Evolutionary conservation across 495 filamentous ascomycete species (phyloP), one percentile per base, ranked within the genome.

Genomic region (Penicillium angulare): DNA sequence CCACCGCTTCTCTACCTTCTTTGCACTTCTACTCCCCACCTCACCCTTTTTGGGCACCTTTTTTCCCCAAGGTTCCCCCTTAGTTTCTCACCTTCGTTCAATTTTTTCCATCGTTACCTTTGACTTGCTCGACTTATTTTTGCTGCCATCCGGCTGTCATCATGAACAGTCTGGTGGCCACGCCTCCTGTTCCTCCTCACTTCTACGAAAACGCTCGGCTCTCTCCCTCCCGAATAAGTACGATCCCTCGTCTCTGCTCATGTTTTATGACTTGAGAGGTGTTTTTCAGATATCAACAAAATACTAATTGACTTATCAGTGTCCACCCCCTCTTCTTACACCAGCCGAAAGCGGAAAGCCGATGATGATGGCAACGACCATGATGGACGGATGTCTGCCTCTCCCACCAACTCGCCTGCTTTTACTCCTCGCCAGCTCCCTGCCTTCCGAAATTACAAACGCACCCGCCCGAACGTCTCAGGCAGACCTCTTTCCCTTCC

Each of bases 331-430:
- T 61, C 69, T 53, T 69, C 79, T 61, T 69, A 69, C 63, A 74
- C 53, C 63, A 80, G 58, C 64, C 82, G 88, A 59, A 97, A 96
- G 78, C 86, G 91, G 72, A 95, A 95, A 75, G 89, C 87, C 51
- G 88, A 89, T 53, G 91, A 95, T 50, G 88, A 93, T 57, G 68
- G 71, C 59, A 72, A 72, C 55, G 81, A 82, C 59, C 63, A 77
- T 38, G 84, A 86, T 63, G 86, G 90, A 62, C 86, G 88, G 56
- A 95, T 95, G 90, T 92, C 87, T 27, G 82, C 88, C 34, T 95
- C 90, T 34, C 90, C 90, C 0, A 80, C 81, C 20, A 84, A 76
- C 68, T 95, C 89, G 23, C 90, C 91, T n/a, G 82, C 85, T 26
- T 76, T 85, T 40, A 71, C 81, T 56, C 75, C 79, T 53, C 81